Base-by-base conservation (phyloP, 2,329 filamentous ascomycete species). In the Fusarium compactum region DNA sequence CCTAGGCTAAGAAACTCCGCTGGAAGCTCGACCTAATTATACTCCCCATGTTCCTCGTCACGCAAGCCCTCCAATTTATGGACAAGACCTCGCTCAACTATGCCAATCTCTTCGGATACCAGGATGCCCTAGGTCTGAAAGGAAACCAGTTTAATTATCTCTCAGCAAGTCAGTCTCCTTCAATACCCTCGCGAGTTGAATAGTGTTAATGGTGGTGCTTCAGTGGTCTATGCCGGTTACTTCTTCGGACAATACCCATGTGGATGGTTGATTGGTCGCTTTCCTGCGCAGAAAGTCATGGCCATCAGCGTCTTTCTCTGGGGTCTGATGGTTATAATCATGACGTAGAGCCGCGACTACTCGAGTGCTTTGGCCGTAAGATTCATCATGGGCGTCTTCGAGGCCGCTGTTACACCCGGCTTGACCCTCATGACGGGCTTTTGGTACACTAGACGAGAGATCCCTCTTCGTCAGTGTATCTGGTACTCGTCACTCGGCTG, bases 31-130 rank as follows among this genome's bases (percentile, higher is more conserved):
- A 59, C n/a, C 50, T 59, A 5, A 30, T 59, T 18, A 59, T 59
- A 6, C 50, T 59, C 5, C 57, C 57, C 12, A 56, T 56, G 57
- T 59, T 59, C 5, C 29, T 59, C 18, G 8, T 59, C 3, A 59
- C 57, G 2, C 57, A 59, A 24, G 57, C 50, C 3, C 40, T 59
- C 18, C 57, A 59, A 4, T 59, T 59, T 5, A 59, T 59, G 57
- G 57, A 59, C 14, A 59, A 59, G n/a, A 59, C 57, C 1, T 59
- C 57, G n/a, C 50, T 59, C 2, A 59, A 59, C 57, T 59, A 59
- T 45, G 56, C 56, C n/a, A 59, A 59, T 11, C 40, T 59, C 3
- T 59, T 59, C 9, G 56, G 56, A 8, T 59, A 59, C 20, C 56
- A 59, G 9, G 56, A 45, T 15, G 56, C 56, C 5, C n/a, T 59